A percentile compares a stretch with the other conserved stretches of the same genome.
These are phyloP conservation scores for Thielaviopsis ethacetica DNA, from an alignment of 2,329 filamentous ascomycete genomes.

Conservation along the genomic window DNA sequence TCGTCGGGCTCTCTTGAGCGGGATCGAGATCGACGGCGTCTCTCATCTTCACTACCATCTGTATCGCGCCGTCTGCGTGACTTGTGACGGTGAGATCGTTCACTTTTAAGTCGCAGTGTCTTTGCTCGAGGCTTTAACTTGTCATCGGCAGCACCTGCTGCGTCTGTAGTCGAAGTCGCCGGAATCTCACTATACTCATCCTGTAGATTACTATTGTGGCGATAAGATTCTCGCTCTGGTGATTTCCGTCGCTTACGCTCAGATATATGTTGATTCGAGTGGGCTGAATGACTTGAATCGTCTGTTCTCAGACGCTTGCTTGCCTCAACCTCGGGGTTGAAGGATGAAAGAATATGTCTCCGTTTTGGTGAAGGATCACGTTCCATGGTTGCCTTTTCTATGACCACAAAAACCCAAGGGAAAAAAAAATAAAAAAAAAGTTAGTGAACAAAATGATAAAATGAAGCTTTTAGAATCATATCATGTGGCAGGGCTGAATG, in stretches of 20 bases:
- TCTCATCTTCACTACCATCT: neutral
- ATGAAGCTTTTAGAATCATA: too few species aligned
- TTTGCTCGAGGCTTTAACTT: neutral
- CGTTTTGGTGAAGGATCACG: conserved; percentile 21
- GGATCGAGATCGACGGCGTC: neutral
- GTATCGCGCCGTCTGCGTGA: conserved; percentile 13
- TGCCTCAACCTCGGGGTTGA: conserved; percentile 22
- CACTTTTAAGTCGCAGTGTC: conserved; percentile 4
- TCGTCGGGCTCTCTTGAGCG: neutral
- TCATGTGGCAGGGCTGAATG: too few species aligned
- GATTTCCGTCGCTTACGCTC: neutral
- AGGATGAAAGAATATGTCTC: conserved; percentile 33
- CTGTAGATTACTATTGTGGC: neutral
- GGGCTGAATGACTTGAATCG: neutral
- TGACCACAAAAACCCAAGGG: neutral
- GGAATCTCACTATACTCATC: neutral
- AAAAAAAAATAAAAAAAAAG: neutral
- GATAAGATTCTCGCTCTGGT: neutral
- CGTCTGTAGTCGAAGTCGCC: neutral
- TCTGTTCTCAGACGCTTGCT: neutral
- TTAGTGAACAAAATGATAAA: neutral
- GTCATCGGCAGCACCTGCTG: neutral
- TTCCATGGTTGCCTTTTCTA: conserved; percentile 1
- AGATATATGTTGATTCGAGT: too few species aligned
- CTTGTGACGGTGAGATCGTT: conserved; percentile 10